Percentiles rank a stretch among this genome's conserved stretches.
Evolutionary conservation across 2,329 filamentous ascomycete genomes (phyloP).

Genomic region (Mariannaea sp.): DNA sequence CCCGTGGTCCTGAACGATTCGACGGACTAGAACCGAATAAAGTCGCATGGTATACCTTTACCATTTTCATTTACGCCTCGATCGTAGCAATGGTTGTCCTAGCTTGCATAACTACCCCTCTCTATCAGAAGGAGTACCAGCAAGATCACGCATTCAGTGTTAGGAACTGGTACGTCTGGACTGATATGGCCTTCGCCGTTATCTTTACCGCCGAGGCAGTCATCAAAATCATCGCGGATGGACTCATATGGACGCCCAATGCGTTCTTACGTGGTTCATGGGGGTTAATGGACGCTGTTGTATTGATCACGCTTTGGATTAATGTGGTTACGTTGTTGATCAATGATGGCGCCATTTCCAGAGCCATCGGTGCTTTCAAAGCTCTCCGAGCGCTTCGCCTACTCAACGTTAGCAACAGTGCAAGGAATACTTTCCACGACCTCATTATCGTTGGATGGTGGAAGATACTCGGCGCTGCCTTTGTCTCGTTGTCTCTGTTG

Average conservation of each 20-base stretch:
- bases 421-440: conserved; percentile 94
- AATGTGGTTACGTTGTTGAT: conserved; percentile 84
- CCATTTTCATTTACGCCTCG: conserved; percentile 88
- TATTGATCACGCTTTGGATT: conserved; percentile 92
- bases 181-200: conserved; percentile 85
- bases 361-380: conserved; percentile 96
- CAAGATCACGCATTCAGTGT: conserved; percentile 60
- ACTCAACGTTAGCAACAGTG: conserved; percentile 94
- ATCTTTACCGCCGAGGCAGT: conserved; percentile 84
- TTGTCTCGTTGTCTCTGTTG: conserved; percentile 90
- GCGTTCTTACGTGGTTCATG: conserved; percentile 96
- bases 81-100: conserved; percentile 98
- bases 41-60: conserved; percentile 89
- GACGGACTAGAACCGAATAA: conserved; percentile 90
- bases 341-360: conserved; percentile 81
- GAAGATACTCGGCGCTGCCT: conserved; percentile 91
- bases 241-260: conserved; percentile 95
- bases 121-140: conserved; percentile 92
- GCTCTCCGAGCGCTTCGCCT: conserved; percentile 88
- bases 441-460: conserved; percentile 91
- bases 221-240: conserved; percentile 94
- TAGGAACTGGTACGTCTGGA: conserved; percentile 93
- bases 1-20: conserved; percentile 82
- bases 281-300: conserved; percentile 93
- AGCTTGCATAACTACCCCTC: conserved; percentile 89